Evolutionary conservation across 495 filamentous ascomycete species (phyloP).

Genomic region (Neurospora pannonica): DNA sequence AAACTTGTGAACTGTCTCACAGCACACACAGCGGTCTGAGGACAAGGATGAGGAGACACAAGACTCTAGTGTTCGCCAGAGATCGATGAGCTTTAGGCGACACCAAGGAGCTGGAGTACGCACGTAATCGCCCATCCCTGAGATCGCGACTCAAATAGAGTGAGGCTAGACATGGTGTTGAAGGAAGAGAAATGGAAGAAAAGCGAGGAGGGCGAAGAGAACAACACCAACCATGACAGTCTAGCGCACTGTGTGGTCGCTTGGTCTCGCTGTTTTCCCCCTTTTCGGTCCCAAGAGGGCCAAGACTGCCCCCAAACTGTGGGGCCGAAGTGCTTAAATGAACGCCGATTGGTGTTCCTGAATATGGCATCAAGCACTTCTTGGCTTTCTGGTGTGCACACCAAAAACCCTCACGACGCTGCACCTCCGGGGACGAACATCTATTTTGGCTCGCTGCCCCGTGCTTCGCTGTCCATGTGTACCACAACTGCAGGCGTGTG

Average conservation of each 20-base stretch:
- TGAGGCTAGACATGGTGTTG: background rate
- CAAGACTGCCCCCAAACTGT: background rate
- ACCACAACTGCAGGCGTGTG: background rate
- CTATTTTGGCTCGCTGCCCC: background rate
- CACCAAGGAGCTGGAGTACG: background rate
- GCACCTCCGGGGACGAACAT: background rate
- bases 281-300: background rate
- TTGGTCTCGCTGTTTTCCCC: background rate
- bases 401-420: background rate
- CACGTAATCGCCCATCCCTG: background rate
- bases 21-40: background rate
- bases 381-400: background rate
- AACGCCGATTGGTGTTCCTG: background rate
- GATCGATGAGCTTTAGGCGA: background rate
- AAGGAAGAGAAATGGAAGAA: background rate
- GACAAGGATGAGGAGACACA: background rate
- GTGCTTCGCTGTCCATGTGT: background rate
- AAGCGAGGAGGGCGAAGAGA: background rate
- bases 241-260: background rate
- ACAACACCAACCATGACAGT: background rate
- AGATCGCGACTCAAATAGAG: background rate
- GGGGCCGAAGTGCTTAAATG: background rate
- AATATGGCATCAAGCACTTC: background rate
- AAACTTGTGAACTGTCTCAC: background rate
- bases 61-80: background rate